These are phyloP conservation scores for Lipomyces yamadae DNA, from an alignment of 805 yeast species.

Conservation along the genomic window DNA sequence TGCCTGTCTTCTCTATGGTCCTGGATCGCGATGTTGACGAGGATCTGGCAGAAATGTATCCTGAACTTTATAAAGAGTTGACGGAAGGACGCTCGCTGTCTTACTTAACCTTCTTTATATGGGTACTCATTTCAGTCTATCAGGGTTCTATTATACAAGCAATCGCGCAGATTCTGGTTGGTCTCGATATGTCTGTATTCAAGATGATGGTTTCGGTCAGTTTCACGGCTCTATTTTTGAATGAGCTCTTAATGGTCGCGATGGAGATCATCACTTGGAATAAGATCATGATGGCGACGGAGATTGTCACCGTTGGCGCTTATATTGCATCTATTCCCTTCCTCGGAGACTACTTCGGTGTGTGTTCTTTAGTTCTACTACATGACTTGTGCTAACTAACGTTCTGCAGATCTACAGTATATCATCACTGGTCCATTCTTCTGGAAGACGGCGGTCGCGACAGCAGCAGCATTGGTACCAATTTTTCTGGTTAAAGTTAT, in stretches of 20 bases:
- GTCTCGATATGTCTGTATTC: conserved; percentile 60
- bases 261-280: conserved; percentile 89
- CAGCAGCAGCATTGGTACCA: conserved; percentile 77
- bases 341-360: conserved; percentile 81
- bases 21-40: conserved; percentile 91
- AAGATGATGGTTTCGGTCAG: conserved; percentile 82
- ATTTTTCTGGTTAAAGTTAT: conserved; percentile 85
- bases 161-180: conserved; percentile 74
- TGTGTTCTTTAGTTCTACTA: neutral
- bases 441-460: conserved; percentile 70
- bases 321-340: conserved; percentile 82
- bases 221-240: conserved; percentile 76
- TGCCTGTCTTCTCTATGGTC: conserved; percentile 93
- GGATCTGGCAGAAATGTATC: conserved; percentile 84
- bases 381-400: neutral
- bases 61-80: conserved; percentile 91
- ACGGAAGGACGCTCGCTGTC: conserved; percentile 87
- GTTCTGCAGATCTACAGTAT: conserved; percentile 51
- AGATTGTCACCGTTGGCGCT: conserved; percentile 67
- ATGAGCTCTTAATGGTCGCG: conserved; percentile 93
- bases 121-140: conserved; percentile 87
- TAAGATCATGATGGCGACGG: conserved; percentile 71
- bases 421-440: conserved; percentile 61
- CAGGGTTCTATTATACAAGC: conserved; percentile 87
- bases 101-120: conserved; percentile 82